Percentiles rank a stretch among this genome's conserved stretches.
These are phyloP conservation scores for Solanum pennellii DNA, from an alignment of 257 asterid species.

Conservation along the genomic window DNA sequence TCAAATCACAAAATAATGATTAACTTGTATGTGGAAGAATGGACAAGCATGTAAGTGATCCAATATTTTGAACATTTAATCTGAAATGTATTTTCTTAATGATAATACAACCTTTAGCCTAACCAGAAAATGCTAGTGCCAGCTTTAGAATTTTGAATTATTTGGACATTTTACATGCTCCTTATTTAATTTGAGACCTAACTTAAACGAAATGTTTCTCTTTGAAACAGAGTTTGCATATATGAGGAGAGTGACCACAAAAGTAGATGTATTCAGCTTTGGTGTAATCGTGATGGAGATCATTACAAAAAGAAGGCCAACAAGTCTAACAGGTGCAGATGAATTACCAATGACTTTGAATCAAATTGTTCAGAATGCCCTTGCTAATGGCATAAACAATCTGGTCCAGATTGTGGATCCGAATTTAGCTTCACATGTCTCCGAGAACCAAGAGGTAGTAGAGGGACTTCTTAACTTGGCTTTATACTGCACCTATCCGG, in stretches of 20 bases:
- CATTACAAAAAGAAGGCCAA: conserved; percentile 63
- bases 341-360: conserved; percentile 54
- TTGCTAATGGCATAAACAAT: conserved; percentile 25
- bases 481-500: conserved; percentile 45
- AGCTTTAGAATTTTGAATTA: not conserved
- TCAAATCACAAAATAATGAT: not conserved
- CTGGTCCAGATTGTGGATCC: conserved; percentile 45
- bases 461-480: conserved; percentile 54
- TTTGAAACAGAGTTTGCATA: conserved; percentile 65
- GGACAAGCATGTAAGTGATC: not conserved
- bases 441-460: conserved; percentile 27
- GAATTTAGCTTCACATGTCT: conserved; percentile 12
- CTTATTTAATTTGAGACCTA: not conserved
- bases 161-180: not conserved
- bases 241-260: conserved; percentile 59
- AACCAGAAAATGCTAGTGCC: not conserved
- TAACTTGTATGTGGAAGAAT: not conserved
- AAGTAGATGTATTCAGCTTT: conserved; percentile 81
- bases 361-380: conserved; percentile 43
- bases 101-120: not conserved
- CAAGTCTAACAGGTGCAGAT: conserved; percentile 39
- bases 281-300: conserved; percentile 70
- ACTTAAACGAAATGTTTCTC: not conserved
- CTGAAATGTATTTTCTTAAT: not conserved
- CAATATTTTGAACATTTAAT: not conserved